Conservation (phyloP, 257 asterid species). For the Ajuga chamaepitys region DNA sequence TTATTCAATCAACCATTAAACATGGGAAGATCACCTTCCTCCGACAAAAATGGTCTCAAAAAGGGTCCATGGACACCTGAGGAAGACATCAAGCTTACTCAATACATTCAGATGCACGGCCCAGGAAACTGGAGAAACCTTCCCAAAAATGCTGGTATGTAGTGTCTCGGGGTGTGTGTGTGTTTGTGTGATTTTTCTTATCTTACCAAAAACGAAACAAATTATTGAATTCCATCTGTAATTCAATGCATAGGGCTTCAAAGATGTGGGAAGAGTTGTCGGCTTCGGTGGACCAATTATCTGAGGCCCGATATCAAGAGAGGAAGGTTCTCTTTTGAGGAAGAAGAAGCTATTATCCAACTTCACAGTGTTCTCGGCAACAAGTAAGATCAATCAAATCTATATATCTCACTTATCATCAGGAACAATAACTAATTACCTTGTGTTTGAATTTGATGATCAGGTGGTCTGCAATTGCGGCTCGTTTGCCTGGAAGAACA, state of each 20-base stretch:
- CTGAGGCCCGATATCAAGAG: slow-evolving; percentile 82
- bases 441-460: not conserved
- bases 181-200: not conserved
- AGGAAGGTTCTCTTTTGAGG: slow-evolving; percentile 79
- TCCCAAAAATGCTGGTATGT: slow-evolving; percentile 74
- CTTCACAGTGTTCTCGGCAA: slow-evolving; percentile 79
- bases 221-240: too few species aligned
- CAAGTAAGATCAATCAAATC: slow-evolving; percentile 69
- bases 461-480: slow-evolving; percentile 89
- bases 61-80: slow-evolving; percentile 89
- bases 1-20: not conserved
- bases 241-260: slow-evolving; percentile 53
- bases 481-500: slow-evolving; percentile 70
- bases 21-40: slow-evolving; percentile 89
- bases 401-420: not conserved
- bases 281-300: slow-evolving; percentile 80
- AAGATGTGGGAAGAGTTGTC: slow-evolving; percentile 81
- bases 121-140: slow-evolving; percentile 76
- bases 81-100: slow-evolving; percentile 57
- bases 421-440: not conserved
- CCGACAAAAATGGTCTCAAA: slow-evolving; percentile 62
- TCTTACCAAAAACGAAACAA: too few species aligned
- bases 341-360: slow-evolving; percentile 75
- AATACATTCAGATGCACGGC: slow-evolving; percentile 50
- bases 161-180: too few species aligned